phyloP scores from a whole-genome alignment of 2,329 filamentous ascomycete genomes.

The Neoascochyta sp. region DNA sequence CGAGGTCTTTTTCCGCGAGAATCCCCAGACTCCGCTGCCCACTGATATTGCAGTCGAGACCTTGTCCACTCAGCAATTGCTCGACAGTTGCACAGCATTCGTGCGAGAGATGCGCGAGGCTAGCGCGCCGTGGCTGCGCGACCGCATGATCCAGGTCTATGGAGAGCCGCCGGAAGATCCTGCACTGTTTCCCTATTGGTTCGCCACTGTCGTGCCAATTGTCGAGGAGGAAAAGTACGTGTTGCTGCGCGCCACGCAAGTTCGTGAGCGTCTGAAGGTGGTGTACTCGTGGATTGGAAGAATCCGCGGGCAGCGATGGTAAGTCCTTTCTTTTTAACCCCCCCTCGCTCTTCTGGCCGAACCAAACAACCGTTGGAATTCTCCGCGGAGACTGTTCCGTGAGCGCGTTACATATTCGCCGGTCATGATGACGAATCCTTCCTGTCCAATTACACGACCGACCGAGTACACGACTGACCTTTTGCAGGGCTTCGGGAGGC shows the following conservation, averaged over 20 bases:
- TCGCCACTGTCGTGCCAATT: slow-evolving; percentile 76
- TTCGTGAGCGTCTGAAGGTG: slow-evolving; percentile 77
- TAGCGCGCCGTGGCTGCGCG: slow-evolving; percentile 71
- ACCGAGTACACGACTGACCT: too few species aligned
- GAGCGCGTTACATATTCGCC: too few species aligned
- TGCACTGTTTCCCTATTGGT: slow-evolving; percentile 82
- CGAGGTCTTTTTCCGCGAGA: slow-evolving; percentile 37
- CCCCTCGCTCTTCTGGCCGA: too few species aligned
- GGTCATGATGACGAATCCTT: background rate
- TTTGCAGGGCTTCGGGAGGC: slow-evolving; percentile 27
- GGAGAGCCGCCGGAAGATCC: slow-evolving; percentile 75
- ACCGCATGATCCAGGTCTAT: slow-evolving; percentile 68
- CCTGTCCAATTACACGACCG: too few species aligned
- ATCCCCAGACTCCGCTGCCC: slow-evolving; percentile 21
- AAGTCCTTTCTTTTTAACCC: slow-evolving; percentile 38
- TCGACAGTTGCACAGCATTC: slow-evolving; percentile 64
- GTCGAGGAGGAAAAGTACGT: slow-evolving; percentile 75
- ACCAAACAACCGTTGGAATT: too few species aligned
- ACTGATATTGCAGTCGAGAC: slow-evolving; percentile 43
- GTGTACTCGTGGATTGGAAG: slow-evolving; percentile 74
- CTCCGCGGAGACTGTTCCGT: too few species aligned
- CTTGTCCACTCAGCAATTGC: slow-evolving; percentile 68
- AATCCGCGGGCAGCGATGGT: slow-evolving; percentile 69
- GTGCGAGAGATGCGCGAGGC: slow-evolving; percentile 64
- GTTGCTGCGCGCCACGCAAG: slow-evolving; percentile 68